phyloP scores from a whole-genome alignment of 2,329 filamentous ascomycete genomes.

The Plectosphaerella plurivora region DNA sequence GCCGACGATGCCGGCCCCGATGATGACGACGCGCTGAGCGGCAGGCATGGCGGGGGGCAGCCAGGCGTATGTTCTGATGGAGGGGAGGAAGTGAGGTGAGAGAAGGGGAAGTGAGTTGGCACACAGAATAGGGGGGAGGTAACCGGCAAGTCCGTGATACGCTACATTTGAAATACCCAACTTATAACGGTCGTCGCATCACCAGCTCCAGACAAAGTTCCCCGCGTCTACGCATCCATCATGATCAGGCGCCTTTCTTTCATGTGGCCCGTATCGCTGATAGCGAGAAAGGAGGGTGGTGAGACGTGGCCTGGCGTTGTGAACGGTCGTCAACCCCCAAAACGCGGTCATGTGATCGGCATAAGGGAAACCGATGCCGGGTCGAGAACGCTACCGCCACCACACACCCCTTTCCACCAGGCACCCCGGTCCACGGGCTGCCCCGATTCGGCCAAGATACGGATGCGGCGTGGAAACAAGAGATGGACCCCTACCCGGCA shows the following conservation, averaged over 20 bases:
- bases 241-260: no score
- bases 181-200: not conserved
- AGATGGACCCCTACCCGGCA: no score
- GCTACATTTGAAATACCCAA: slow-evolving; percentile 2
- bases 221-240: slow-evolving; percentile 1
- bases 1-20: slow-evolving; percentile 61
- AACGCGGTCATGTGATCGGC: slow-evolving; percentile 17
- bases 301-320: no score
- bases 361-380: slow-evolving; percentile 8
- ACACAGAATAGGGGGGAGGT: no score
- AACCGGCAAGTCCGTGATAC: not conserved
- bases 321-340: no score
- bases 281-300: no score
- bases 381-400: not conserved
- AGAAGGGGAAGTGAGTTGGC: not conserved
- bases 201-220: not conserved
- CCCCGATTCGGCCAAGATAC: no score
- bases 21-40: slow-evolving; percentile 48
- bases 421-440: not conserved
- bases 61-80: not conserved
- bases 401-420: not conserved
- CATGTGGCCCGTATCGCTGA: no score
- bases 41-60: slow-evolving; percentile 22
- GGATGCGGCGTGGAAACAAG: no score
- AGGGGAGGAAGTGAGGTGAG: not conserved